A percentile compares a stretch with the other conserved stretches of the same genome.
Conservation (phyloP, 176 grass and related monocot genomes). For the Carex cristatella region DNA sequence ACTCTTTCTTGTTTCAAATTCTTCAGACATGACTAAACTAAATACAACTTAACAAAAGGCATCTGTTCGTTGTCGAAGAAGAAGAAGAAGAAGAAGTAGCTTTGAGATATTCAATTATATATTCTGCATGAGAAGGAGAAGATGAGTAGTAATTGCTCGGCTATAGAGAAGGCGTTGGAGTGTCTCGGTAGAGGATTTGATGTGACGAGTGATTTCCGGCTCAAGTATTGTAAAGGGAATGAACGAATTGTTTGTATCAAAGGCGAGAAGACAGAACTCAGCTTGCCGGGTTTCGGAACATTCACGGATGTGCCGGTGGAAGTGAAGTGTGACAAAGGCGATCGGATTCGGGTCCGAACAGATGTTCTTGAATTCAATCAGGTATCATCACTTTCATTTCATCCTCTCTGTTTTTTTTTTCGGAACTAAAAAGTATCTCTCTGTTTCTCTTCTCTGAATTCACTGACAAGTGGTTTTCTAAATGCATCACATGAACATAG, state of each 20-base stretch:
- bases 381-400: slow-evolving; percentile 28
- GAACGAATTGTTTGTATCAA: slow-evolving; percentile 40
- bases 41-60: background rate
- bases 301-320: slow-evolving; percentile 45
- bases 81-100: background rate
- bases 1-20: background rate
- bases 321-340: slow-evolving; percentile 74
- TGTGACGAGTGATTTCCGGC: slow-evolving; percentile 54
- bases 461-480: background rate
- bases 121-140: background rate
- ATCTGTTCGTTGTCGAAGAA: background rate
- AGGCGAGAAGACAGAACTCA: slow-evolving; percentile 31
- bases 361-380: slow-evolving; percentile 76
- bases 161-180: slow-evolving; percentile 41
- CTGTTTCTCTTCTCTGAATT: background rate
- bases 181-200: slow-evolving; percentile 76
- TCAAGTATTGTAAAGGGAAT: slow-evolving; percentile 66
- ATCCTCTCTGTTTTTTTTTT: too few relatives aligned
- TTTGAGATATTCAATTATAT: background rate
- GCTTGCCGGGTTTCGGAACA: slow-evolving; percentile 45
- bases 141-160: slow-evolving; percentile 24
- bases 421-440: too few relatives aligned
- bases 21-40: too few relatives aligned
- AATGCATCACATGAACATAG: background rate
- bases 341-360: slow-evolving; percentile 53